These are phyloP conservation scores for Eucalyptus rudis DNA, from an alignment of 345 rosid species.

Conservation along the genomic window DNA sequence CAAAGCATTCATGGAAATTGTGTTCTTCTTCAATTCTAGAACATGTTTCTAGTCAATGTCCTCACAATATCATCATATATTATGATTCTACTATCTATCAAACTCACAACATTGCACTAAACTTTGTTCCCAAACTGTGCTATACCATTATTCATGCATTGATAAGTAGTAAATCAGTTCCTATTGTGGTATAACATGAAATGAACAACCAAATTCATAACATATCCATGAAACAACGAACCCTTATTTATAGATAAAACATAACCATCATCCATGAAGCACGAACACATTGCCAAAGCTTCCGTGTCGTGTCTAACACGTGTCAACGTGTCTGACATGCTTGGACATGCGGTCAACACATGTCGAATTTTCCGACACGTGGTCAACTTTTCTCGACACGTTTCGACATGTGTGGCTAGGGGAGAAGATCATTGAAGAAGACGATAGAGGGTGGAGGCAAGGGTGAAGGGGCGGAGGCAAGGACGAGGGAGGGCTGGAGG, in stretches of 20 bases:
- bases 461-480: too few species aligned
- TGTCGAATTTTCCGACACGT: accelerated
- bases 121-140: neutral
- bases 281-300: accelerated
- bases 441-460: too few species aligned
- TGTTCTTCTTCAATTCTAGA: neutral
- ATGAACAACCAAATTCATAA: neutral
- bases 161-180: neutral
- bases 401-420: too few species aligned
- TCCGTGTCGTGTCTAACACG: accelerated
- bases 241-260: neutral
- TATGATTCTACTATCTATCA: neutral
- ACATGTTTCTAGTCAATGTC: neutral
- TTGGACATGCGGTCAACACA: too few species aligned
- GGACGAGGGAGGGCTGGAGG: too few species aligned
- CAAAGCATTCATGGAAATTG: neutral
- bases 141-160: neutral
- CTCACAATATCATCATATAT: neutral
- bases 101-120: neutral
- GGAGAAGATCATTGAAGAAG: too few species aligned
- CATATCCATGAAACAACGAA: neutral
- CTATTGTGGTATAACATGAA: neutral
- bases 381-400: too few species aligned
- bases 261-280: neutral
- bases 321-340: too few species aligned